A percentile compares a stretch with the other conserved stretches of the same genome.
Conservation (phyloP, 768 basidiomycete species). For the Lyophyllum atratum region DNA sequence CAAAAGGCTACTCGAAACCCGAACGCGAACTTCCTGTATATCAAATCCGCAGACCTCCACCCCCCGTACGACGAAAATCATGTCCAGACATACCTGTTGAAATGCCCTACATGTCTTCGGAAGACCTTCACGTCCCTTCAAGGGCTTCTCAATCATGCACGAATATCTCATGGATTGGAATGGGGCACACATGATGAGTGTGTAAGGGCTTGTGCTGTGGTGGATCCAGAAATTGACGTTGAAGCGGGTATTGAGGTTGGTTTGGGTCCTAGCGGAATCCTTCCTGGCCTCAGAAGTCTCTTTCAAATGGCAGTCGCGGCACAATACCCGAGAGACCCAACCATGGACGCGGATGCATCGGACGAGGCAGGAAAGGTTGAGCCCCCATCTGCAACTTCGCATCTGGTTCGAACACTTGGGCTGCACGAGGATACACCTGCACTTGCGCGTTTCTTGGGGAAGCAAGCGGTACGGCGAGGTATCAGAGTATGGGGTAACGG, state of each 20-base stretch:
- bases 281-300: conserved; percentile 49
- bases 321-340: conserved; percentile 3
- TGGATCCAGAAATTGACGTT: conserved; percentile 40
- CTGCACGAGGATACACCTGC: conserved; percentile 51
- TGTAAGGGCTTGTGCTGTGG: conserved; percentile 48
- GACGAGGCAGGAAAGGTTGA: not conserved
- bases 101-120: conserved; percentile 47
- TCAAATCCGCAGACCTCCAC: conserved; percentile 30
- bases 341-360: not conserved
- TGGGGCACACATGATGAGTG: conserved; percentile 62
- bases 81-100: conserved; percentile 37
- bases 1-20: conserved; percentile 19
- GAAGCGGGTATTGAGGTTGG: conserved; percentile 46
- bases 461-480: conserved; percentile 38
- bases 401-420: conserved; percentile 45
- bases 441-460: conserved; percentile 50
- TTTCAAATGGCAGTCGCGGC: conserved; percentile 50
- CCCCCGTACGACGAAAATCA: conserved; percentile 21
- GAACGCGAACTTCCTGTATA: conserved; percentile 39
- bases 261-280: conserved; percentile 38
- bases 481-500: conserved; percentile 44
- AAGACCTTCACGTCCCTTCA: conserved; percentile 51
- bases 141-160: conserved; percentile 56
- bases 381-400: conserved; percentile 14
- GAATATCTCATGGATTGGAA: conserved; percentile 47